phyloP scores from a whole-genome alignment of 108 stramenopile species.

The Skeletonema marinoi region DNA sequence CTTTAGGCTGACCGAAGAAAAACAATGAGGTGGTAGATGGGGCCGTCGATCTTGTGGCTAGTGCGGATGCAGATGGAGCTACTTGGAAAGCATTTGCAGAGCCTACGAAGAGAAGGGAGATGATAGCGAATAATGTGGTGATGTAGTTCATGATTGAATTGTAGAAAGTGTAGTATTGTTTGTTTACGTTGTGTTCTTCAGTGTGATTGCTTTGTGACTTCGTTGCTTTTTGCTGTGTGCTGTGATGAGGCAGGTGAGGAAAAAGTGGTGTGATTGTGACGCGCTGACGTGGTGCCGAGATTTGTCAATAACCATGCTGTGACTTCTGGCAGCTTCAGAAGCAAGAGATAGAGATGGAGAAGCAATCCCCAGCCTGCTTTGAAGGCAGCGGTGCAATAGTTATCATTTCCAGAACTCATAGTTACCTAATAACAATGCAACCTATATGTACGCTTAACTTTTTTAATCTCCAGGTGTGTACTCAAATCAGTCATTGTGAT shows the following conservation, averaged over 20 bases:
- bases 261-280: too few species aligned
- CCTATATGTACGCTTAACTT: too few species aligned
- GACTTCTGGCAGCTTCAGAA: too few species aligned
- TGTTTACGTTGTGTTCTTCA: neutral
- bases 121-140: conserved; percentile 4
- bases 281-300: neutral
- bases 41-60: neutral
- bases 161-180: neutral
- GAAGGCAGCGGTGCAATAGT: too few species aligned
- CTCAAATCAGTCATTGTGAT: conserved; percentile 23
- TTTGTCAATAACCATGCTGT: neutral
- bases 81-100: conserved; percentile 18
- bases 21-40: conserved; percentile 10
- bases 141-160: neutral
- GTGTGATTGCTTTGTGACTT: neutral
- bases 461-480: too few species aligned
- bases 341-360: too few species aligned
- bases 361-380: too few species aligned
- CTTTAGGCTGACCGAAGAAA: conserved; percentile 76
- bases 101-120: neutral
- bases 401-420: too few species aligned
- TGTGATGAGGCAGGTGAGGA: too few species aligned
- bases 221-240: neutral
- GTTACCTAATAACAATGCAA: too few species aligned
- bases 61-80: neutral